These are phyloP conservation scores for Populus davidiana DNA, from an alignment of 345 rosid genomes.

Conservation along the genomic window DNA sequence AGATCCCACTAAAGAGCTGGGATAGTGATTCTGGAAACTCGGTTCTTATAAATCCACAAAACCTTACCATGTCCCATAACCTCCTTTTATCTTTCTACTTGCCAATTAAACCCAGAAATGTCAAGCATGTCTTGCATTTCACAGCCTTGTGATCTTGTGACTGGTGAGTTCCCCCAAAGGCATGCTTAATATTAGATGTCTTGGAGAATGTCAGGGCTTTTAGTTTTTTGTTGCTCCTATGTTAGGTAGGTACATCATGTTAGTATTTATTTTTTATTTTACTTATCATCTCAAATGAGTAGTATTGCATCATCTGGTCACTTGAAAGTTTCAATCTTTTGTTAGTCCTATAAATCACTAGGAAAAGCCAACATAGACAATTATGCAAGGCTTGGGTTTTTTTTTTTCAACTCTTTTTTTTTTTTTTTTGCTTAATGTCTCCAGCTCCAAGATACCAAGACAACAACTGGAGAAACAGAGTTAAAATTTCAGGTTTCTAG, in stretches of 20 bases:
- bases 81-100: too few species aligned
- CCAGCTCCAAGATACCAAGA: conserved; percentile 57
- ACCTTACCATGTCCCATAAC: too few species aligned
- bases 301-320: background rate
- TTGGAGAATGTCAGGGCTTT: too few species aligned
- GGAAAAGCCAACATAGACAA: background rate
- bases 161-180: too few species aligned
- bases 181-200: too few species aligned
- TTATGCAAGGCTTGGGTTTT: background rate
- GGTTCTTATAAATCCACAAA: too few species aligned
- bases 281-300: background rate
- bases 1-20: too few species aligned
- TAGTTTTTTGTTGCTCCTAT: background rate
- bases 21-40: too few species aligned
- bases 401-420: background rate
- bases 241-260: background rate
- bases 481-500: conserved; percentile 66
- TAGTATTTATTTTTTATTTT: background rate
- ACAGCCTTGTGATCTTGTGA: too few species aligned
- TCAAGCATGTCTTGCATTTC: too few species aligned
- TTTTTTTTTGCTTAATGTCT: conserved; percentile 5
- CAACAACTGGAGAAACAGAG: conserved; percentile 53
- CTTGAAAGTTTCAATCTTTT: background rate
- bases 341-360: background rate
- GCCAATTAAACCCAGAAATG: too few species aligned